Percentiles rank a stretch among this genome's conserved stretches.
Evolutionary conservation across 257 asterid genomes (phyloP).

Genomic region (Solanum sparsipilum): DNA sequence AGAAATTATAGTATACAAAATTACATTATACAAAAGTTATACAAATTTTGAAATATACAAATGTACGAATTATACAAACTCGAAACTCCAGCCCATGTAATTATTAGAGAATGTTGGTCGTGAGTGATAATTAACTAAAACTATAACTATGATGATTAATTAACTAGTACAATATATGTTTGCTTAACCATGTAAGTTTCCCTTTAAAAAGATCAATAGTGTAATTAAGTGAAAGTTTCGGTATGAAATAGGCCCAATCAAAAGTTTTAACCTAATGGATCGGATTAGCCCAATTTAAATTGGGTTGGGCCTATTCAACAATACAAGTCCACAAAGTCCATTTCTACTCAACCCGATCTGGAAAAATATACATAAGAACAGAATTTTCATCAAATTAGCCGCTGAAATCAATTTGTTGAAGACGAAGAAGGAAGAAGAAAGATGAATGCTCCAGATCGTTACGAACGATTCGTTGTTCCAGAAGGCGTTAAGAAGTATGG

Average conservation of each 20-base stretch:
- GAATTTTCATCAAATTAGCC: not conserved
- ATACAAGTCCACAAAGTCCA: not conserved
- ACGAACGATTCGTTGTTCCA: constrained; percentile 90
- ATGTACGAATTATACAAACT: too few species aligned
- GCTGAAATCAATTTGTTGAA: not conserved
- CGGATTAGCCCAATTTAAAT: not conserved
- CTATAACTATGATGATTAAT: too few species aligned
- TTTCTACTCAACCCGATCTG: not conserved
- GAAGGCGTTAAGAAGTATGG: constrained; percentile 76
- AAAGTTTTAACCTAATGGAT: not conserved
- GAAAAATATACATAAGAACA: not conserved
- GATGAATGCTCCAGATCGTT: constrained; percentile 60
- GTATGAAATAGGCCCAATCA: not conserved
- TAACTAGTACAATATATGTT: too few species aligned
- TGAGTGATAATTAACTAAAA: too few species aligned
- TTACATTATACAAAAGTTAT: too few species aligned
- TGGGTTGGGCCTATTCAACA: not conserved
- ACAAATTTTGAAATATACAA: too few species aligned
- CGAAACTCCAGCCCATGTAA: too few species aligned
- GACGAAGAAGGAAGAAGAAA: not conserved
- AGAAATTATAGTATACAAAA: too few species aligned
- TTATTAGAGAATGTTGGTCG: too few species aligned
- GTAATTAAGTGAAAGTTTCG: too few species aligned
- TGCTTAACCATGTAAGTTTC: too few species aligned
- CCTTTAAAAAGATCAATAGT: too few species aligned